A percentile compares a stretch with the other conserved stretches of the same genome.
These are phyloP conservation scores for Oryza officinalis DNA, from an alignment of 176 grass and related monocot genomes.

Conservation along the genomic window DNA sequence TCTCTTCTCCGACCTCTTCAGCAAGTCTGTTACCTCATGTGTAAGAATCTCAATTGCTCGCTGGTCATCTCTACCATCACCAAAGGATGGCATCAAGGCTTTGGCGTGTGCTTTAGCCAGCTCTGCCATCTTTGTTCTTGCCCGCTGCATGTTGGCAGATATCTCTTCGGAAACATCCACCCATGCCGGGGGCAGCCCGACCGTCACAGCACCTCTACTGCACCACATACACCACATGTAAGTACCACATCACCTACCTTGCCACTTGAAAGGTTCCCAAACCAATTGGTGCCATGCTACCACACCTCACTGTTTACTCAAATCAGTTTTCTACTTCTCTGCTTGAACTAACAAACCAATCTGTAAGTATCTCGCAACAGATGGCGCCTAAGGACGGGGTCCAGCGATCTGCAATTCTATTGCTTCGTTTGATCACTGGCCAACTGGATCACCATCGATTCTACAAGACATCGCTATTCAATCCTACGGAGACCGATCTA, in stretches of 20 bases:
- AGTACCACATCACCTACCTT: not conserved
- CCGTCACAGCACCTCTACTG: conserved; percentile 53
- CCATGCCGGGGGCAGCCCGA: conserved; percentile 89
- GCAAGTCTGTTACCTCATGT: conserved; percentile 81
- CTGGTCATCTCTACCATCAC: conserved; percentile 74
- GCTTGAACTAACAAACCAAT: conserved; percentile 4
- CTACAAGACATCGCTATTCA: not conserved
- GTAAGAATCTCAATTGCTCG: conserved; percentile 82
- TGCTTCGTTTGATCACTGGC: not conserved
- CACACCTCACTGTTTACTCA: not conserved
- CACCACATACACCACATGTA: conserved; percentile 23
- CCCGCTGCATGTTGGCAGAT: conserved; percentile 87
- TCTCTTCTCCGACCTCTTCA: conserved; percentile 82
- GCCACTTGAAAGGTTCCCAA: conserved; percentile 1
- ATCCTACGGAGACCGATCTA: not conserved
- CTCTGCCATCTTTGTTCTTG: conserved; percentile 80
- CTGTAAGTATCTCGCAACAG: not conserved
- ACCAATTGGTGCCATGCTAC: not conserved
- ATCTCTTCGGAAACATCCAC: conserved; percentile 97
- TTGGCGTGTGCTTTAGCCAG: conserved; percentile 87
- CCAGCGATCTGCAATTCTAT: not conserved
- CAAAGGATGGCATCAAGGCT: conserved; percentile 96
- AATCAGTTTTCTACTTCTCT: not conserved
- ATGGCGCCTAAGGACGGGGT: not conserved
- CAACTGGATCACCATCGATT: not conserved